Conservation (phyloP, 2,329 filamentous ascomycete species). For the Sarocladium strictum region DNA sequence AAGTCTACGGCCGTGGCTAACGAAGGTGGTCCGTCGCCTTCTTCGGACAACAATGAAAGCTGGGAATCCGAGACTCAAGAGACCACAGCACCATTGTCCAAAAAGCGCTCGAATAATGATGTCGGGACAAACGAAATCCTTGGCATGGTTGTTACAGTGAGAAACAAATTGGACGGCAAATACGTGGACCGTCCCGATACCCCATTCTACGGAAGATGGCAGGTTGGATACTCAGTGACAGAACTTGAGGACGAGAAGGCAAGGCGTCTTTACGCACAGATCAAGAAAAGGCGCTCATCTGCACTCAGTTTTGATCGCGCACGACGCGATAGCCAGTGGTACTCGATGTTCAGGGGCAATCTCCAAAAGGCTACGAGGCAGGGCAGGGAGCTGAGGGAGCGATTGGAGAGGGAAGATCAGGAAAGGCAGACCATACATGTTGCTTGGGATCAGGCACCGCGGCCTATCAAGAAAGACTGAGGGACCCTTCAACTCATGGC, state of each 20-base stretch:
- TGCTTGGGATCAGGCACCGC: conserved; percentile 33
- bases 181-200: conserved; percentile 55
- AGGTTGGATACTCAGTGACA: conserved; percentile 69
- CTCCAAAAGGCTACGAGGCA: conserved; percentile 32
- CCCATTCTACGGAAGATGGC: conserved; percentile 52
- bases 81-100: no score
- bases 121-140: conserved; percentile 37
- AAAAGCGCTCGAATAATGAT: not conserved
- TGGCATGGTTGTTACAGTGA: conserved; percentile 65
- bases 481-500: not conserved
- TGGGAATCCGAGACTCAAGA: no score
- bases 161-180: conserved; percentile 64
- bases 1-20: no score
- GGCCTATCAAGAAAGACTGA: conserved; percentile 13
- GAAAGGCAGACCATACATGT: conserved; percentile 39
- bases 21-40: no score
- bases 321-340: not conserved
- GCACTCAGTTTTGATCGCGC: conserved; percentile 33
- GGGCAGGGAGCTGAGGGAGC: conserved; percentile 54
- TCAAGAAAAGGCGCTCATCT: conserved; percentile 49
- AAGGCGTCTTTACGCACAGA: conserved; percentile 45
- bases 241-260: conserved; percentile 48
- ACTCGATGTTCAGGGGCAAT: conserved; percentile 35
- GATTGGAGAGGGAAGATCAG: conserved; percentile 45
- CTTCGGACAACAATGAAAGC: not conserved